phyloP scores from a whole-genome alignment of 371 early-diverging fungal genomes.

The Saksenaea vasiformis region DNA sequence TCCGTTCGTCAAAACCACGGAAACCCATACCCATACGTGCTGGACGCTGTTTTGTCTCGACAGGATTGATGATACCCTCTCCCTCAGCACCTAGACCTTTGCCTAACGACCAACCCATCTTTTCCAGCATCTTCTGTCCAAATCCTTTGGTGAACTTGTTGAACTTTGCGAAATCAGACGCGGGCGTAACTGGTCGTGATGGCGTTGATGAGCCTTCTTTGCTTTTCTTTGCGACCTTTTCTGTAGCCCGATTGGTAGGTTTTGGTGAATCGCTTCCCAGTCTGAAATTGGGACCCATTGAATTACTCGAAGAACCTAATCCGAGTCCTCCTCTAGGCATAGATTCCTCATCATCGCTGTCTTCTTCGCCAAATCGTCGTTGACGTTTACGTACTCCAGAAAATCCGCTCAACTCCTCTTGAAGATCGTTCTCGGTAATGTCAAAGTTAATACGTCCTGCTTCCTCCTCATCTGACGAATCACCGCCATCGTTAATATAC shows the following conservation, averaged over 20 bases:
- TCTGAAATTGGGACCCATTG: neutral
- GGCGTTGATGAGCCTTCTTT: conserved; percentile 15
- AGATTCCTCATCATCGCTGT: conserved; percentile 37
- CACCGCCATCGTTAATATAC: conserved; percentile 48
- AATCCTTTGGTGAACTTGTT: conserved; percentile 72
- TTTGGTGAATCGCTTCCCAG: conserved; percentile 6
- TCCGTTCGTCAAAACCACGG: conserved; percentile 73
- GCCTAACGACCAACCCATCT: conserved; percentile 81
- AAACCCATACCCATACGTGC: conserved; percentile 80
- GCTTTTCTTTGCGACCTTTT: conserved; percentile 7
- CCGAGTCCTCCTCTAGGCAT: conserved; percentile 22
- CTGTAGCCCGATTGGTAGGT: neutral
- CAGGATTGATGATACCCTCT: conserved; percentile 85
- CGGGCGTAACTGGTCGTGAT: conserved; percentile 25
- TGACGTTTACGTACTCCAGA: conserved; percentile 24
- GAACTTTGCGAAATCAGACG: conserved; percentile 79
- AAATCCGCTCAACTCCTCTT: conserved; percentile 47
- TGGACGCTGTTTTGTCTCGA: conserved; percentile 85
- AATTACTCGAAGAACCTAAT: conserved; percentile 5
- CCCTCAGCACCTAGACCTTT: conserved; percentile 80
- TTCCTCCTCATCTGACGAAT: conserved; percentile 49
- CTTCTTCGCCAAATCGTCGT: conserved; percentile 33
- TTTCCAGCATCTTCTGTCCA: conserved; percentile 78
- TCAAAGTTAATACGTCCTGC: conserved; percentile 42
- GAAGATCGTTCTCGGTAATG: conserved; percentile 42